phyloP scores from a whole-genome alignment of 2,329 filamentous ascomycete species.

The Rhynchosporium secalis region DNA sequence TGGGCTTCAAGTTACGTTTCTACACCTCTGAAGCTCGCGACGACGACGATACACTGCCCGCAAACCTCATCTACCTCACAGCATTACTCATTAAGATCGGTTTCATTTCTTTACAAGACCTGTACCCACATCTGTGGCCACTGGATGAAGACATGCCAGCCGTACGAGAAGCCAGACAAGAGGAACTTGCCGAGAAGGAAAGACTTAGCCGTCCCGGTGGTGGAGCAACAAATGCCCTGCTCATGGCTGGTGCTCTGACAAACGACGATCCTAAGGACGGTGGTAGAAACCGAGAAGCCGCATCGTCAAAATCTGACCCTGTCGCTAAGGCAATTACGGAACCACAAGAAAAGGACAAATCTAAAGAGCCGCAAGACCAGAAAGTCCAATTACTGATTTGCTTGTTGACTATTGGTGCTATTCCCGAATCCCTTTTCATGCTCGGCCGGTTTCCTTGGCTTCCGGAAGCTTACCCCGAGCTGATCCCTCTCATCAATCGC shows the following conservation, averaged over 20 bases:
- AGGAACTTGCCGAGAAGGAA: conserved; percentile 79
- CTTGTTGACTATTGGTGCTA: conserved; percentile 83
- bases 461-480: conserved; percentile 77
- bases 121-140: conserved; percentile 91
- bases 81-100: conserved; percentile 95
- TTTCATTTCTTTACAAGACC: conserved; percentile 86
- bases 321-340: conserved; percentile 48
- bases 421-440: conserved; percentile 91
- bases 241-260: conserved; percentile 80
- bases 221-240: conserved; percentile 74
- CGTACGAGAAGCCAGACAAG: conserved; percentile 67
- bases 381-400: conserved; percentile 84
- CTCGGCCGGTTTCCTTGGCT: conserved; percentile 93
- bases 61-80: conserved; percentile 89
- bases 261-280: conserved; percentile 69
- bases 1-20: conserved; percentile 96
- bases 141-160: conserved; percentile 78
- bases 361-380: conserved; percentile 78
- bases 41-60: conserved; percentile 74
- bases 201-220: conserved; percentile 68
- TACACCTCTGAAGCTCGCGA: conserved; percentile 81
- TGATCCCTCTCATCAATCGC: conserved; percentile 79
- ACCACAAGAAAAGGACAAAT: conserved; percentile 50
- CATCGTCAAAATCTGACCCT: conserved; percentile 53
- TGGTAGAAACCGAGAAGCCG: conserved; percentile 48